Percentiles rank a stretch among this genome's conserved stretches.
Conservation (phyloP, 164 flowering plant species). For the Macadamia tetraphylla region DNA sequence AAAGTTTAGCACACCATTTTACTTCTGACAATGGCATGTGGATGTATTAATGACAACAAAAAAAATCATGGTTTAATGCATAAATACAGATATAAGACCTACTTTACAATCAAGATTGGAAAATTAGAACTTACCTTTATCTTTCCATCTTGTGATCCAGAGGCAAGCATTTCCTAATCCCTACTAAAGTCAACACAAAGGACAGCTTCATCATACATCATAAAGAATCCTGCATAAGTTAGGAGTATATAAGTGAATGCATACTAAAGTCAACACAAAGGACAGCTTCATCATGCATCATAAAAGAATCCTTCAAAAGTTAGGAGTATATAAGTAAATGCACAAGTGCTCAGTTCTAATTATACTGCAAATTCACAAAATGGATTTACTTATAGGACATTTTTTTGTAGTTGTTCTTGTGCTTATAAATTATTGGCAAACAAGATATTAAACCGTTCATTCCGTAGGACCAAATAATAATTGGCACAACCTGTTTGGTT, state of each 20-base stretch:
- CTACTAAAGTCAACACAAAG: conserved; percentile 95
- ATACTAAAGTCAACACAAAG: conserved; percentile 44
- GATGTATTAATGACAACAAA: neutral
- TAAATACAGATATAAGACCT: neutral
- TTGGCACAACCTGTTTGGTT: too few species aligned
- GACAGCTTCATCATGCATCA: conserved; percentile 99
- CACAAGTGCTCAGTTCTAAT: neutral
- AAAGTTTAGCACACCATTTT: too few species aligned
- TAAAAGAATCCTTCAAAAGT: conserved; percentile 77
- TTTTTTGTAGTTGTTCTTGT: too few species aligned
- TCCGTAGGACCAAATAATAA: too few species aligned
- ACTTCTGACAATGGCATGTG: neutral
- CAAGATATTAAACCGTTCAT: too few species aligned
- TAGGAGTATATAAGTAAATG: conserved; percentile 9
- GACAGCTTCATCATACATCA: conserved; percentile 98
- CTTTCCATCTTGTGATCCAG: conserved; percentile 98
- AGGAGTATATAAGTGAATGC: conserved; percentile 9
- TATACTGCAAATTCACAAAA: too few species aligned
- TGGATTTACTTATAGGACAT: too few species aligned
- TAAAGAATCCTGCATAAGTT: conserved; percentile 71
- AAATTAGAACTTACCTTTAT: conserved; percentile 55
- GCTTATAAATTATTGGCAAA: too few species aligned
- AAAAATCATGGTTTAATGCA: neutral
- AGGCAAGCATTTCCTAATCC: conserved; percentile 96
- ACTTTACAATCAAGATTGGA: neutral